Evolutionary conservation across 345 rosid species (phyloP), one percentile per base, ranked within the genome.

Genomic region (Xanthoceras sorbifolium): DNA sequence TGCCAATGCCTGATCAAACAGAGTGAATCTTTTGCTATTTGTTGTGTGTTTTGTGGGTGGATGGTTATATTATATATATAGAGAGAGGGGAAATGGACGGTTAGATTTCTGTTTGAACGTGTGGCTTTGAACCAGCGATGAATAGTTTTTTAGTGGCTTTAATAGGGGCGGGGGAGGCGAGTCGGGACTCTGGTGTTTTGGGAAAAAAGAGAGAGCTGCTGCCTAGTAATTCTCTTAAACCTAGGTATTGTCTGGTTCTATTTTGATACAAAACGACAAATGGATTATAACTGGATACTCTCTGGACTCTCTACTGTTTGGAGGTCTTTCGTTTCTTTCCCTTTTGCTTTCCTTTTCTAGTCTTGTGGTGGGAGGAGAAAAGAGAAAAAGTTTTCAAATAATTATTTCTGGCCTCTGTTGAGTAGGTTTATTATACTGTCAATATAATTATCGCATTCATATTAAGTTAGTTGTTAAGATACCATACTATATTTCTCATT

Each of bases 61-160:
- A 25, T 26, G 46, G 22, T 17, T 59, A 59, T 60, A 68, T n/a
- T 79, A 22, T 72, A 72, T 32, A 50, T 46, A 7, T n/a, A 54
- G 18, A 67, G 74, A 3, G 52, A 23, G 69, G 32, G 26, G 12
- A 46, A 42, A 67, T 46, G 71, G 55, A 10, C 66, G 25, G 66
- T 54, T 22, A 26, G 65, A 34, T 59, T 23, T 15, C 0, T 20
- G 59, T 31, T 65, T 48, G 70, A 36, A 31, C 26, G 28, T 44
- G 50, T 62, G 69, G 72, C 31, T 9, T 59, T 59, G 76, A 75
- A 78, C 20, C 7, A 6, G 20, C 44, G 10, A 9, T 9, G 77
- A 61, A 22, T 11, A 42, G 46, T 42, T 42, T 42, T 29, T 12
- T 14, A 73, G 42, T 55, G 0, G 34, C 20, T 31, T 36, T 46